These are phyloP conservation scores for Catenaria anguillulae DNA, from an alignment of 371 early-diverging fungal genomes.

Conservation along the genomic window DNA sequence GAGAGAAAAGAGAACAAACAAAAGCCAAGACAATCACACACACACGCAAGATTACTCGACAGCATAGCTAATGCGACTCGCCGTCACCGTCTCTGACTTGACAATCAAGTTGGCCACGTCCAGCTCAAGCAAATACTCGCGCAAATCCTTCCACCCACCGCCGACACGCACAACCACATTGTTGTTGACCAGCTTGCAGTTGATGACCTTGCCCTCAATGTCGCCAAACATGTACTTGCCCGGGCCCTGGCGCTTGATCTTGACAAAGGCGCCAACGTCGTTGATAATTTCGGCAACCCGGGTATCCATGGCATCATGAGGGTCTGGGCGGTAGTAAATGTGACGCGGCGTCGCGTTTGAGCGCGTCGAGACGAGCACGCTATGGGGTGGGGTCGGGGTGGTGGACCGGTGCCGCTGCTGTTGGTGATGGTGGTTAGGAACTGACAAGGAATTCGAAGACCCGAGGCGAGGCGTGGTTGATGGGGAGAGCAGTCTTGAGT, in stretches of 20 bases:
- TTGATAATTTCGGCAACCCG: background rate
- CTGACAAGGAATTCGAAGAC: background rate
- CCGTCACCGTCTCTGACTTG: background rate
- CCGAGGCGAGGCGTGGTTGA: background rate
- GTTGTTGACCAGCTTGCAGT: slow-evolving; percentile 3
- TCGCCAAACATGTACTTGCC: slow-evolving; percentile 2
- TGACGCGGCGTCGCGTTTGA: background rate
- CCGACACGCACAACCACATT: slow-evolving; percentile 2
- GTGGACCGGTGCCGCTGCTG: too few species aligned
- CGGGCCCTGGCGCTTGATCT: background rate
- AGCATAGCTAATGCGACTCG: background rate
- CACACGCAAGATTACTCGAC: too few species aligned
- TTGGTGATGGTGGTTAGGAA: too few species aligned
- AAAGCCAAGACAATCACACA: too few species aligned
- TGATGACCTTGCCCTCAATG: slow-evolving; percentile 6
- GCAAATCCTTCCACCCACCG: slow-evolving; percentile 7
- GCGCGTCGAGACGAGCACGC: background rate
- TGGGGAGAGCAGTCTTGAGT: background rate
- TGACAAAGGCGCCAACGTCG: background rate
- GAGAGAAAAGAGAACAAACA: too few species aligned
- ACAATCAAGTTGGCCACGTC: background rate
- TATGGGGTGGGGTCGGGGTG: background rate
- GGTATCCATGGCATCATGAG: background rate
- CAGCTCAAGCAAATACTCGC: background rate
- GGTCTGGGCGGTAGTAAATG: background rate